These are phyloP conservation scores for Chlorociboria aeruginascens DNA, from an alignment of 495 filamentous ascomycete species.

Conservation along the genomic window DNA sequence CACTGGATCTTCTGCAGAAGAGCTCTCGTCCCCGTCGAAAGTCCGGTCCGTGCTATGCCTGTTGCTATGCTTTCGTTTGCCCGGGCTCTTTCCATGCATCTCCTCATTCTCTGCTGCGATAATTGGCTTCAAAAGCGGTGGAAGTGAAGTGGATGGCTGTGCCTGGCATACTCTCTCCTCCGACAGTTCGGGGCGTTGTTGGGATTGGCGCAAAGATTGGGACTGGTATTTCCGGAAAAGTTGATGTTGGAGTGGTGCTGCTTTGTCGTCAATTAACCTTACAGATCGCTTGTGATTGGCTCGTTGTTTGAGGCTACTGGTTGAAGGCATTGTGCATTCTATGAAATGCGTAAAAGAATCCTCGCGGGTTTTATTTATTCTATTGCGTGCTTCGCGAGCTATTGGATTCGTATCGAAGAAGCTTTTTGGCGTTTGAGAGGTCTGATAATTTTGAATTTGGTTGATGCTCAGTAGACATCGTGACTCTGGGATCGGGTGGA, in stretches of 20 bases:
- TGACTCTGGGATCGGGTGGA: too few relatives aligned
- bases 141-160: background rate
- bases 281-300: background rate
- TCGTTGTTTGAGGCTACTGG: background rate
- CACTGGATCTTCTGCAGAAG: background rate
- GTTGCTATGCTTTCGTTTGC: background rate
- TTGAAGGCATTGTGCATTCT: background rate
- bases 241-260: background rate
- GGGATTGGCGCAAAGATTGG: background rate
- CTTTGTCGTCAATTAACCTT: background rate
- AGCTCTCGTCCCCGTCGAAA: too few relatives aligned
- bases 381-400: too few relatives aligned
- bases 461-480: too few relatives aligned
- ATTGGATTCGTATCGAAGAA: too few relatives aligned
- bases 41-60: background rate
- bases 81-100: constrained; percentile 4
- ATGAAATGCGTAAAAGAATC: background rate
- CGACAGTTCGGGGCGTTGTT: background rate
- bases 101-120: background rate
- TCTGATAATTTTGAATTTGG: too few relatives aligned
- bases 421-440: too few relatives aligned
- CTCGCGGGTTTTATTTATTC: too few relatives aligned
- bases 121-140: background rate
- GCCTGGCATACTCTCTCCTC: background rate
- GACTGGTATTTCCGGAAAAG: background rate